Evolutionary conservation across 1,139 yeast species (phyloP).

Genomic region (Scheffersomyces parashehatae): DNA sequence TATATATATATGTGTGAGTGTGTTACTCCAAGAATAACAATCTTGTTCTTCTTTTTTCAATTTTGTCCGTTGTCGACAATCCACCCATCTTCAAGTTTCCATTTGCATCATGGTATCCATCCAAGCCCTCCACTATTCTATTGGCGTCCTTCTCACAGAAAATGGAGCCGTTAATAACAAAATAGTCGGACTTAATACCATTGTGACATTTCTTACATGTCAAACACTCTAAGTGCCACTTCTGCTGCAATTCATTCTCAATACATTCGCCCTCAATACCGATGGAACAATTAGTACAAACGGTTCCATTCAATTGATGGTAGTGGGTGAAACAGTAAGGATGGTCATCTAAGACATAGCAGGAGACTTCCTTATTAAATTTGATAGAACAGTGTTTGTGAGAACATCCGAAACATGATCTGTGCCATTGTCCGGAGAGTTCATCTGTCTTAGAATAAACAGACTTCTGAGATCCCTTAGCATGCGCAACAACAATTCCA

Average conservation of each 20-base stretch:
- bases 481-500: slow-evolving; percentile 44
- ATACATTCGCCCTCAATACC: slow-evolving; percentile 93
- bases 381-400: slow-evolving; percentile 49
- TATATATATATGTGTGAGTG: neutral
- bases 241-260: slow-evolving; percentile 67
- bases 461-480: slow-evolving; percentile 43
- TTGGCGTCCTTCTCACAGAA: slow-evolving; percentile 51
- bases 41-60: slow-evolving; percentile 49
- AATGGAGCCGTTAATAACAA: slow-evolving; percentile 49
- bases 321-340: slow-evolving; percentile 86
- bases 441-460: slow-evolving; percentile 81
- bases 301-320: slow-evolving; percentile 71
- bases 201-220: slow-evolving; percentile 54
- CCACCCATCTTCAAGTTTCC: slow-evolving; percentile 25
- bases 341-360: slow-evolving; percentile 74
- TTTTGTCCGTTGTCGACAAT: slow-evolving; percentile 31
- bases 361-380: slow-evolving; percentile 64
- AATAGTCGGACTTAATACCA: slow-evolving; percentile 56
- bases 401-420: slow-evolving; percentile 76
- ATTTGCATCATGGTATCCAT: slow-evolving; percentile 20
- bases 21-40: slow-evolving; percentile 27
- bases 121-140: slow-evolving; percentile 25
- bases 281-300: slow-evolving; percentile 66
- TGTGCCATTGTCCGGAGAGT: slow-evolving; percentile 93
- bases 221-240: slow-evolving; percentile 68